Percentiles rank a stretch among this genome's conserved stretches.
Evolutionary conservation across 257 asterid species (phyloP).

Genomic region (Prunella vulgaris): DNA sequence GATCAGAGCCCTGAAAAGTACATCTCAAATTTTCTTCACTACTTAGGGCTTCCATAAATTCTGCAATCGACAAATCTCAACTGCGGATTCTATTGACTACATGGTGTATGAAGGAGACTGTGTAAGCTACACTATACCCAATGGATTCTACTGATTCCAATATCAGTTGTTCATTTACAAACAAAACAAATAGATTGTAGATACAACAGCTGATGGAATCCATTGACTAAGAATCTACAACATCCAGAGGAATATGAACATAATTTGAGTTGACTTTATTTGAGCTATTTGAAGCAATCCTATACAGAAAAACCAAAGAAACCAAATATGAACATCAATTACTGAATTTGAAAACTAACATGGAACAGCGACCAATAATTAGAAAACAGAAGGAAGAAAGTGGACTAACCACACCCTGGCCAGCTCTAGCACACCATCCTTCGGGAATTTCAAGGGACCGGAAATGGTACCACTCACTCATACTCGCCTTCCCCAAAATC

Average conservation of each 20-base stretch:
- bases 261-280: neutral
- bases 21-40: too few species aligned
- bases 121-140: neutral
- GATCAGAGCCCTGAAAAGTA: too few species aligned
- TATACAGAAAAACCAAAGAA: neutral
- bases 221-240: neutral
- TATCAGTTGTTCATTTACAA: neutral
- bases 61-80: too few species aligned
- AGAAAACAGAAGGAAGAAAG: neutral
- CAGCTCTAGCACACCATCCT: constrained; percentile 81
- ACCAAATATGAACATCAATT: neutral
- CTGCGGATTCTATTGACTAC: too few species aligned
- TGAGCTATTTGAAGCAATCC: neutral
- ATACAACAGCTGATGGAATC: neutral
- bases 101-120: too few species aligned
- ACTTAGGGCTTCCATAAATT: too few species aligned
- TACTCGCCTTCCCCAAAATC: constrained; percentile 70
- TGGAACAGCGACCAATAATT: neutral
- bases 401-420: constrained; percentile 60
- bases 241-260: neutral
- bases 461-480: constrained; percentile 63
- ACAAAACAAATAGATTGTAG: neutral
- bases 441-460: constrained; percentile 41
- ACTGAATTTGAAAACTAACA: neutral
- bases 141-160: neutral